Evolutionary conservation across 805 yeast genomes (phyloP).

Genomic region (Candida koratica): DNA sequence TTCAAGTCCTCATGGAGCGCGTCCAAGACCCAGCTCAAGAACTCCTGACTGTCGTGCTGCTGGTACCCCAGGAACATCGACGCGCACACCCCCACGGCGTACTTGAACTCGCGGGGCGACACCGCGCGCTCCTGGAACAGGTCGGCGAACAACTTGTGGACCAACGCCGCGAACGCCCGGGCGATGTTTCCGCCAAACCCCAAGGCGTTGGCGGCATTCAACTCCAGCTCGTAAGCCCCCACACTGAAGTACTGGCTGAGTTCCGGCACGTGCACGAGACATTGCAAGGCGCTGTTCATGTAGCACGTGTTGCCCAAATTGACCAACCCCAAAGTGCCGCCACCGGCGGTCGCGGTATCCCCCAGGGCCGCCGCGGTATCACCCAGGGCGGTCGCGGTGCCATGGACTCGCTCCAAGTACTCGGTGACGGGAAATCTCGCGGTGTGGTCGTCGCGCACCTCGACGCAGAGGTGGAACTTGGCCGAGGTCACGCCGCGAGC

Average conservation of each 20-base stretch:
- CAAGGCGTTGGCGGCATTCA: conserved; percentile 75
- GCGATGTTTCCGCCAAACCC: conserved; percentile 87
- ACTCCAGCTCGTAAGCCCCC: conserved; percentile 56
- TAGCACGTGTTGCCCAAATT: conserved; percentile 90
- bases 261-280: conserved; percentile 83
- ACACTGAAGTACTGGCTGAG: conserved; percentile 69
- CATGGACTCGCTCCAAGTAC: conserved; percentile 14
- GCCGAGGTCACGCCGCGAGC: conserved; percentile 27
- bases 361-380: no score
- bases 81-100: conserved; percentile 73
- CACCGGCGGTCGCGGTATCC: conserved; percentile 30
- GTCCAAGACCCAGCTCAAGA: conserved; percentile 80
- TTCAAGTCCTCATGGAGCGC: conserved; percentile 91
- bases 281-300: conserved; percentile 93
- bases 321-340: conserved; percentile 54
- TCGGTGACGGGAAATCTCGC: conserved; percentile 23
- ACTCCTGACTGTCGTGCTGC: conserved; percentile 94
- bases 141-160: conserved; percentile 53
- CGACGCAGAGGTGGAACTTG: conserved; percentile 18
- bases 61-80: conserved; percentile 73
- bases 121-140: conserved; percentile 14
- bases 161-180: conserved; percentile 60
- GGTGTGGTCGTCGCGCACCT: conserved; percentile 17
- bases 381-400: conserved; percentile 8
- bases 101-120: conserved; percentile 75